Percentiles rank a stretch among this genome's conserved stretches.
phyloP scores from a whole-genome alignment of 192 early-diverging fungal genomes.

The Lobosporangium transversale region DNA sequence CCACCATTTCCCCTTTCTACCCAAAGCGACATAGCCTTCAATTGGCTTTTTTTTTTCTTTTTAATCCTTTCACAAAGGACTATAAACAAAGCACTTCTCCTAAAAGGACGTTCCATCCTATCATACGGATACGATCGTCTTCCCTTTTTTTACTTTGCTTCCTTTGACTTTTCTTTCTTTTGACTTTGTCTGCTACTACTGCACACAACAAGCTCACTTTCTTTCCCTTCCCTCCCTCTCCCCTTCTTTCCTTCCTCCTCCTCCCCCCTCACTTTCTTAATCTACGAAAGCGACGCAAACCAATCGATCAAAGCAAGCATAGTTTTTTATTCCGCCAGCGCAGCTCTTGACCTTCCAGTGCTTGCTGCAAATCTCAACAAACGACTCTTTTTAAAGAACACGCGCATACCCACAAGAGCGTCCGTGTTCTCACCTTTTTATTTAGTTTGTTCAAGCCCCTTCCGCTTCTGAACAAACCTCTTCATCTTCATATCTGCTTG shows the following conservation, averaged over 20 bases:
- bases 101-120: conserved; percentile 27
- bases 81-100: background rate
- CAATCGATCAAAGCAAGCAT: too few relatives aligned
- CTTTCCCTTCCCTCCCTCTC: conserved; percentile 5
- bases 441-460: conserved; percentile 18
- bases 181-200: background rate
- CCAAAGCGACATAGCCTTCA: background rate
- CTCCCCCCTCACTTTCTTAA: conserved; percentile 1
- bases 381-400: background rate
- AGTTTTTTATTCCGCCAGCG: conserved; percentile 2
- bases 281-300: too few relatives aligned
- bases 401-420: too few relatives aligned
- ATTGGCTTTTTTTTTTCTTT: background rate
- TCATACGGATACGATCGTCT: conserved; percentile 31
- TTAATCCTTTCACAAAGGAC: too few relatives aligned
- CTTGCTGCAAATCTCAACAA: background rate
- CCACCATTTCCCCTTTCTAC: background rate
- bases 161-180: background rate
- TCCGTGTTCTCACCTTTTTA: too few relatives aligned
- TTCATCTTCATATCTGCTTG: too few relatives aligned
- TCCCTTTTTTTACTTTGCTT: conserved; percentile 19
- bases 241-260: background rate
- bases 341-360: background rate
- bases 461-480: conserved; percentile 21
- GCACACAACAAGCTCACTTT: conserved; percentile 5